Conservation (phyloP, 2,329 filamentous ascomycete species). For the Epicoccum sorghinum region DNA sequence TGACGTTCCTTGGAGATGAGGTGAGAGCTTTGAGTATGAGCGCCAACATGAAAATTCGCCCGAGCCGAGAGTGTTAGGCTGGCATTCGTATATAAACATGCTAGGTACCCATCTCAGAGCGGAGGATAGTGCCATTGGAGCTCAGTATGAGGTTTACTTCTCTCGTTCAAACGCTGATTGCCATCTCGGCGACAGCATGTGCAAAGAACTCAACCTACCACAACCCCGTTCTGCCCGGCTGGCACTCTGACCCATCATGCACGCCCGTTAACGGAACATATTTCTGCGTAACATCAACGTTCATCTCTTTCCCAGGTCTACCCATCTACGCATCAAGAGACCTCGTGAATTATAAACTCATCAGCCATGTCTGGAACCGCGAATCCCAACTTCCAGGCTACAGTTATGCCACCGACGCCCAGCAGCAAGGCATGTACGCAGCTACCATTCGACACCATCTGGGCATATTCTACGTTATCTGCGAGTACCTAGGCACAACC, state of each 20-base stretch:
- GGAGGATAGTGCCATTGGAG: neutral
- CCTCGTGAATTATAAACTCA: slow-evolving; percentile 33
- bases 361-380: slow-evolving; percentile 26
- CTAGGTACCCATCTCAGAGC: too few species aligned
- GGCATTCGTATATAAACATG: too few species aligned
- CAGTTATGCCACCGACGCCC: slow-evolving; percentile 1
- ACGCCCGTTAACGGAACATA: slow-evolving; percentile 40
- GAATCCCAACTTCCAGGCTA: slow-evolving; percentile 22
- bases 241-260: slow-evolving; percentile 57
- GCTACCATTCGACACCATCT: slow-evolving; percentile 31
- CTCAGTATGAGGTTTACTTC: neutral
- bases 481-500: slow-evolving; percentile 18
- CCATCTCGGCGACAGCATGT: neutral
- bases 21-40: neutral
- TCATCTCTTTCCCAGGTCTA: slow-evolving; percentile 29
- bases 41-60: neutral
- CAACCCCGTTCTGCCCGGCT: slow-evolving; percentile 59
- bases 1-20: neutral
- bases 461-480: slow-evolving; percentile 30
- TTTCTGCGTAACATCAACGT: slow-evolving; percentile 23
- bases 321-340: slow-evolving; percentile 57
- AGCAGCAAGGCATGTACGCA: slow-evolving; percentile 30
- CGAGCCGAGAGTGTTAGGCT: neutral
- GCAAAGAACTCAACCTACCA: neutral
- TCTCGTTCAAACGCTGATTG: neutral